Evolutionary conservation across 495 filamentous ascomycete species (phyloP).

Genomic region (Lindgomyces ingoldianus): DNA sequence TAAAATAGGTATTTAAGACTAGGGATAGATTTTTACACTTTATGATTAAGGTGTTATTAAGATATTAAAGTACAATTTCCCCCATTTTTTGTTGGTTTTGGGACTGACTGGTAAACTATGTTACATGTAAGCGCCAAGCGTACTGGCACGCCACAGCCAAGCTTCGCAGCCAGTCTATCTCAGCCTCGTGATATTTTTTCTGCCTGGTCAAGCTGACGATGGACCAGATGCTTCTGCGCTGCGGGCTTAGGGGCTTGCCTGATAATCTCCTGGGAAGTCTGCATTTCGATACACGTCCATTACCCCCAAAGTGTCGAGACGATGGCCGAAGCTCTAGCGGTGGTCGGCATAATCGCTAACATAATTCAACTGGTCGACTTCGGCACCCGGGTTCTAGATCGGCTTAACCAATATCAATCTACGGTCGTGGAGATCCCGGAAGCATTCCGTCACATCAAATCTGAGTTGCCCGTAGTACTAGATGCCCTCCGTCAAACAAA

Average conservation of each 20-base stretch:
- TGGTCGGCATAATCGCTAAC: conserved; percentile 9
- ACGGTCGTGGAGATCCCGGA: neutral
- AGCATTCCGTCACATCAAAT: conserved; percentile 7
- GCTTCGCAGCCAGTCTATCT: too few relatives aligned
- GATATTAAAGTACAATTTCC: neutral
- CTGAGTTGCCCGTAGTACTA: conserved; percentile 2
- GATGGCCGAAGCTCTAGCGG: too few relatives aligned
- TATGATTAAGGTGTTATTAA: neutral
- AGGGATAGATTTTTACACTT: neutral
- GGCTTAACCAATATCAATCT: conserved; percentile 3
- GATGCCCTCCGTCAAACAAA: neutral
- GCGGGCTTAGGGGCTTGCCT: neutral
- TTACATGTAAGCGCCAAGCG: too few relatives aligned
- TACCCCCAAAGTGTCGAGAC: neutral
- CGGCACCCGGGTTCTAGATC: neutral
- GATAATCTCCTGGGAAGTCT: neutral
- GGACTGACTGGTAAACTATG: neutral
- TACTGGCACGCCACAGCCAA: too few relatives aligned
- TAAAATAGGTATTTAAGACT: neutral
- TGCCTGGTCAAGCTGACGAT: neutral
- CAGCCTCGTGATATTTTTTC: too few relatives aligned
- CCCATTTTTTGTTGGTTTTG: neutral
- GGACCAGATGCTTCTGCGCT: too few relatives aligned
- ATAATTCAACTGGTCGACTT: conserved; percentile 24
- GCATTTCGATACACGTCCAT: neutral